Base-by-base conservation (phyloP, 1,284 basidiomycete genomes). In the Ceratobasidium papillatum region DNA sequence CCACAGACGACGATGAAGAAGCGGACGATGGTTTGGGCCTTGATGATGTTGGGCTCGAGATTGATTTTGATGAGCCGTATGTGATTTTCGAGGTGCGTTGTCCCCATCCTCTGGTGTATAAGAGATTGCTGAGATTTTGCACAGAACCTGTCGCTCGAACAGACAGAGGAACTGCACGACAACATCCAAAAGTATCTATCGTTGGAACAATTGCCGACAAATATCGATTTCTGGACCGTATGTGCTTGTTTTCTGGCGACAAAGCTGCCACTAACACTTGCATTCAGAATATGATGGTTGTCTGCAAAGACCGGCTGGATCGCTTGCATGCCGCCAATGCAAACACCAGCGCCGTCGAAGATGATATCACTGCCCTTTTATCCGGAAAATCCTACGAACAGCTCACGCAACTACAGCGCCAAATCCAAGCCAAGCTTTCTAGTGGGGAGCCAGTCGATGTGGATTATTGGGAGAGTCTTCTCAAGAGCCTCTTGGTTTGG, bases 21-120 rank as follows among this genome's bases (percentile, higher is more conserved):
- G 88, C 90, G 34, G 91, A 93, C 8, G 92, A 92, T 32, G 88
- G 88, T 14, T 85, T 86, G 74, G 88, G 85, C 2, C 85, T 89
- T 75, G 90, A 94, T 45, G 92, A 95, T 76, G 90, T 92, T 52
- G 95, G 95, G 14, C 87, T 99, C 64, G 98, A 99, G 83, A 98
- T 99, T 79, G 98, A 99, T 83, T 88, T 99, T 59, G 96, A 99
- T 78, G 98, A 99, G 82, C 98, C 98, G 0, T 98, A 98, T 84
- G 93, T 93, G 78, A 98, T 99, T 78, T 92, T 99, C 77, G 94
- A 98, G 77, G 95, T 95, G 80, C 77, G 92, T 85, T 19, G n/a
- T 19, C 4, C 47, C 9, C 41, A 22, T 30, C 56, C 36, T n/a
- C n/a, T n/a, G 45, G 32, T 25, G 1, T 36, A 47, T 66, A 14